Evolutionary conservation across 495 filamentous ascomycete genomes (phyloP).

Genomic region (Neurospora terricola): DNA sequence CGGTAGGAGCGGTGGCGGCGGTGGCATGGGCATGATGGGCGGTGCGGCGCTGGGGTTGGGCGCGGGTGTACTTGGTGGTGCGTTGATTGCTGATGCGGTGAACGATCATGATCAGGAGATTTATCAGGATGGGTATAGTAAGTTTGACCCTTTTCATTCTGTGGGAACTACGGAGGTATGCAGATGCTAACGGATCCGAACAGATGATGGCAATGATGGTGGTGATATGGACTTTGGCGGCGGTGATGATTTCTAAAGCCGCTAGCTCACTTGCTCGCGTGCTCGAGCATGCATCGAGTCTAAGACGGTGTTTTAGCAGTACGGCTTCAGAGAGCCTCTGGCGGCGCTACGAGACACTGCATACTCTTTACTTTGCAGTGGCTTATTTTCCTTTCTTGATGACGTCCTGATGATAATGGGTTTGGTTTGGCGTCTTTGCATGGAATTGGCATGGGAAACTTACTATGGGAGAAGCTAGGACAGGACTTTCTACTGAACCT

Average conservation of each 20-base stretch:
- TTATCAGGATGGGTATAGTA: constrained; percentile 36
- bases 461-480: not conserved
- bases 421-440: not conserved
- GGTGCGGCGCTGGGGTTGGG: constrained; percentile 69
- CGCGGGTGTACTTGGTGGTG: constrained; percentile 64
- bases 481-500: not conserved
- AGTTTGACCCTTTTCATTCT: constrained; percentile 6
- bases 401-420: not conserved
- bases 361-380: not conserved
- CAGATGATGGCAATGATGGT: constrained; percentile 32
- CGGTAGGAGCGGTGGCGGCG: constrained; percentile 20
- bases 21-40: constrained; percentile 56
- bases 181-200: not conserved
- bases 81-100: constrained; percentile 55
- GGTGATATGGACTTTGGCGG: constrained; percentile 31
- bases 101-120: constrained; percentile 46
- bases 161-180: not conserved
- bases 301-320: not conserved
- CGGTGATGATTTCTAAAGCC: constrained; percentile 46
- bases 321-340: not conserved
- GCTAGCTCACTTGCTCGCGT: no score
- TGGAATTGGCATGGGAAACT: not conserved
- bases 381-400: not conserved
- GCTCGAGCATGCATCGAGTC: not conserved
- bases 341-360: not conserved